A percentile compares a stretch with the other conserved stretches of the same genome.
Conservation (phyloP, 139 green algal genomes). For the Chlamydomonas applanata region DNA sequence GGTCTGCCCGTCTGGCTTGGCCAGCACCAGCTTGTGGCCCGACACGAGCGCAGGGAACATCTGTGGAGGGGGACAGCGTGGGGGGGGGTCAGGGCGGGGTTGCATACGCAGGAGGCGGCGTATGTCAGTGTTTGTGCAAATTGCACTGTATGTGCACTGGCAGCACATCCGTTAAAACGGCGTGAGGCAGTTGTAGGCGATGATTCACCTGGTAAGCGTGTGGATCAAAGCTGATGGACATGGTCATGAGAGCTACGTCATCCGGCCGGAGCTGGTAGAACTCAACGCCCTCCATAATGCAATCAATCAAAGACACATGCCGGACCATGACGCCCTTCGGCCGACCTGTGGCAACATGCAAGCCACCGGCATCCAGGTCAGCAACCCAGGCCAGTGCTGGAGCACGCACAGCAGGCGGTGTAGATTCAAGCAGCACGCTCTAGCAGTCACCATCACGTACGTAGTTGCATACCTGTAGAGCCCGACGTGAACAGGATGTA, state of each 20-base stretch:
- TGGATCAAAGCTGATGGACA: constrained; percentile 40
- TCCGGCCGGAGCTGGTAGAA: not conserved
- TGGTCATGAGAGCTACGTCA: constrained; percentile 10
- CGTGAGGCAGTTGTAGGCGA: too few species aligned
- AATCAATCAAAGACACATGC: constrained; percentile 36
- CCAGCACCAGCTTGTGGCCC: constrained; percentile 13
- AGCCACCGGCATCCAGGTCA: too few species aligned
- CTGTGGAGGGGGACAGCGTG: too few species aligned
- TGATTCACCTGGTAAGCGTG: not conserved
- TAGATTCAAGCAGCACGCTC: too few species aligned
- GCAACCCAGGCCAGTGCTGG: too few species aligned
- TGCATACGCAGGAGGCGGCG: too few species aligned
- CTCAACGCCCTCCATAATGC: constrained; percentile 10
- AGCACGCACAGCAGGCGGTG: too few species aligned
- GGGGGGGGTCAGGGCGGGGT: too few species aligned
- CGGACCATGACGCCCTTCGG: constrained; percentile 58
- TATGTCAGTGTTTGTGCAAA: too few species aligned
- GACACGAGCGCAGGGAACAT: constrained; percentile 6
- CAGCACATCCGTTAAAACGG: too few species aligned
- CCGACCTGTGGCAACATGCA: constrained; percentile 34
- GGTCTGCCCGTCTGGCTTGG: constrained; percentile 20
- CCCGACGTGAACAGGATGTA: constrained; percentile 73
- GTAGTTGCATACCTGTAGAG: constrained; percentile 3
- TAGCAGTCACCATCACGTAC: too few species aligned
- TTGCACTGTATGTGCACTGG: too few species aligned